Percentiles rank a stretch among this genome's conserved stretches.
phyloP scores from a whole-genome alignment of 225 moss, liverwort and hornwort genomes.

The Straminergon stramineum region DNA sequence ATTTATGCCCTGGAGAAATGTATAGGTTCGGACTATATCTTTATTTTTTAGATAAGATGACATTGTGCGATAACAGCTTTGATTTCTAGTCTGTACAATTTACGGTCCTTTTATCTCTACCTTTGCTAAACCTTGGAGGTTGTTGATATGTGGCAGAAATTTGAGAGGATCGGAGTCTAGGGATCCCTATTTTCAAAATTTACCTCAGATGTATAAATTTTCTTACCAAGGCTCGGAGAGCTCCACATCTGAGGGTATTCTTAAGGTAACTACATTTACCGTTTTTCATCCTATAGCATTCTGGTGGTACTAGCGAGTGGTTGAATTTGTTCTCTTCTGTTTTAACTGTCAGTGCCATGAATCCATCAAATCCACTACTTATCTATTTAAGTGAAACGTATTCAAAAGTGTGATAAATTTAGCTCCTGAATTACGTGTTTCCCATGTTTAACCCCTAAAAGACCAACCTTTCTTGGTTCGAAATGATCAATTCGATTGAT shows the following conservation, averaged over 20 bases:
- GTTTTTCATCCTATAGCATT: neutral
- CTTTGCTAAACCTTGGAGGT: neutral
- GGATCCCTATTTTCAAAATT: slow-evolving; percentile 23
- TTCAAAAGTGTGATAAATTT: neutral
- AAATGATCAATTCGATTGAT: neutral
- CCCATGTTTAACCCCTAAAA: neutral
- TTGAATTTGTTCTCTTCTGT: neutral
- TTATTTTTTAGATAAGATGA: neutral
- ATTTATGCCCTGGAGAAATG: neutral
- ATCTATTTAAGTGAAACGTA: neutral
- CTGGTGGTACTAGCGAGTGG: neutral
- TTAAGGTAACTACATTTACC: slow-evolving; percentile 16
- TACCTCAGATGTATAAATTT: slow-evolving; percentile 51
- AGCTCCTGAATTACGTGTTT: neutral
- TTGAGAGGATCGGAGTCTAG: slow-evolving; percentile 46
- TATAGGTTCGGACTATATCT: neutral
- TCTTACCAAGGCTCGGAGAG: slow-evolving; percentile 60
- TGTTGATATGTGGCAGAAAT: slow-evolving; percentile 23
- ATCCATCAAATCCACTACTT: neutral
- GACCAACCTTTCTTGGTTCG: neutral
- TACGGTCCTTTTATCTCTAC: neutral
- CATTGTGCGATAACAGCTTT: neutral
- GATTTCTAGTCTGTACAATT: neutral
- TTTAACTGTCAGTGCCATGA: neutral
- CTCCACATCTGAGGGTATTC: slow-evolving; percentile 55